phyloP scores from a whole-genome alignment of 192 early-diverging fungal genomes.

The Pilobolus umbonatus region DNA sequence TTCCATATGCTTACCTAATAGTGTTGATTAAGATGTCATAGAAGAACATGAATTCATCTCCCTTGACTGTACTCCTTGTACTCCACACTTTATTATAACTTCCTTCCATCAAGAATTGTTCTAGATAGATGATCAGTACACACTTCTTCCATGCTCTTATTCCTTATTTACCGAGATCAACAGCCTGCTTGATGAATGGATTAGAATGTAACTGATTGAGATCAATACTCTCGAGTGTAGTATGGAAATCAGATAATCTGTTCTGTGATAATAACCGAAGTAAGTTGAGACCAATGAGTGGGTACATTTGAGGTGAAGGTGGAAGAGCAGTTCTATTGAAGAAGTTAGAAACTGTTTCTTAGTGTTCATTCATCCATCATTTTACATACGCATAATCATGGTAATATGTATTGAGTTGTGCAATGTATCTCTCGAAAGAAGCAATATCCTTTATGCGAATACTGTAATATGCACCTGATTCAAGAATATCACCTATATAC shows the following conservation, averaged over 20 bases:
- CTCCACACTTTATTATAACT: slow-evolving; percentile 97
- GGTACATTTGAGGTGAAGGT: slow-evolving; percentile 80
- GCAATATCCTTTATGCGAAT: slow-evolving; percentile 84
- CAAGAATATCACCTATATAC: slow-evolving; percentile 72
- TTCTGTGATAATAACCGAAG: slow-evolving; percentile 91
- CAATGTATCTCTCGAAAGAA: slow-evolving; percentile 93
- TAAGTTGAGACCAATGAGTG: slow-evolving; percentile 88
- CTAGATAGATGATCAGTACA: slow-evolving; percentile 25
- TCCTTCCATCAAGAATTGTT: slow-evolving; percentile 97
- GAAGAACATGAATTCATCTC: slow-evolving; percentile 89
- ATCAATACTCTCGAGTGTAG: slow-evolving; percentile 89
- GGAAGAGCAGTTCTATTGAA: slow-evolving; percentile 38
- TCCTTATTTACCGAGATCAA: slow-evolving; percentile 56
- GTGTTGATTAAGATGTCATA: slow-evolving; percentile 92
- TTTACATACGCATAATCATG: slow-evolving; percentile 65
- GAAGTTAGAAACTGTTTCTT: not conserved
- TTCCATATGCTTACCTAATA: slow-evolving; percentile 59
- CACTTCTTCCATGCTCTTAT: not conserved
- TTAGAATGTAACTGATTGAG: slow-evolving; percentile 74
- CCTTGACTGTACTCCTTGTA: slow-evolving; percentile 80
- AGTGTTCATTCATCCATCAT: no score
- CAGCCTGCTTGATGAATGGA: slow-evolving; percentile 84
- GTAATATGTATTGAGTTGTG: slow-evolving; percentile 88
- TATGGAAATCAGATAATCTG: slow-evolving; percentile 97
- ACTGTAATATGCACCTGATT: slow-evolving; percentile 86